These are phyloP conservation scores for Bjerkandera adusta DNA, from an alignment of 1,284 basidiomycete genomes.

Conservation along the genomic window DNA sequence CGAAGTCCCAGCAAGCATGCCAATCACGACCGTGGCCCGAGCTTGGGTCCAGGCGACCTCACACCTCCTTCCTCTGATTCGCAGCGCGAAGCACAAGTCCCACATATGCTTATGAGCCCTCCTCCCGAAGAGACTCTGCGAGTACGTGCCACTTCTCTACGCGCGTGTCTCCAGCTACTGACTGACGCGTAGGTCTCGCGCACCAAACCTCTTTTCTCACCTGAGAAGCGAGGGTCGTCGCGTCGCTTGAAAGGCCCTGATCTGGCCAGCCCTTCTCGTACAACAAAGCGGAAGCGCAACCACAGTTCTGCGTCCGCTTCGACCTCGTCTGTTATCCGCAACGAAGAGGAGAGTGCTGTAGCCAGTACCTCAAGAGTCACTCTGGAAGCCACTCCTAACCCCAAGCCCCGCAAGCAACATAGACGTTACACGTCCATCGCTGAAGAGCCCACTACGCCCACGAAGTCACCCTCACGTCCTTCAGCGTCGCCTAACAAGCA, in stretches of 20 bases:
- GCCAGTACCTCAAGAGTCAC: slow-evolving; percentile 19
- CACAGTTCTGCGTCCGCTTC: not conserved
- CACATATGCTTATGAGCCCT: slow-evolving; percentile 40
- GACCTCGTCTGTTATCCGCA: slow-evolving; percentile 13
- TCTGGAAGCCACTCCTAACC: slow-evolving; percentile 50
- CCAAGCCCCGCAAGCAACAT: slow-evolving; percentile 59
- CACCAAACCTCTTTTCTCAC: slow-evolving; percentile 10
- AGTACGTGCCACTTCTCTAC: slow-evolving; percentile 14
- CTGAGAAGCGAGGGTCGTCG: slow-evolving; percentile 13
- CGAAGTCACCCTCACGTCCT: slow-evolving; percentile 17
- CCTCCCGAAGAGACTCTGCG: slow-evolving; percentile 42
- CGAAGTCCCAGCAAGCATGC: not conserved
- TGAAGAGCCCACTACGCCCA: slow-evolving; percentile 24
- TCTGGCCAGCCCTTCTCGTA: not conserved
- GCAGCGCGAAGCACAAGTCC: slow-evolving; percentile 22
- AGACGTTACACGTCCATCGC: slow-evolving; percentile 28
- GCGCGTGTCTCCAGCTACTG: too few species aligned
- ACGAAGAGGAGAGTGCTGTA: slow-evolving; percentile 12
- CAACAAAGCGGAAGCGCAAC: slow-evolving; percentile 37
- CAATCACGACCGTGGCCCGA: not conserved
- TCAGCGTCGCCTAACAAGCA: slow-evolving; percentile 33
- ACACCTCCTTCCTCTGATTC: slow-evolving; percentile 29
- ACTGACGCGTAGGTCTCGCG: slow-evolving; percentile 4
- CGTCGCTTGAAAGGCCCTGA: not conserved
- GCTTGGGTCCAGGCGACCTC: slow-evolving; percentile 23